Conservation (phyloP, 805 yeast genomes). For the Lachancea thermotolerans region DNA sequence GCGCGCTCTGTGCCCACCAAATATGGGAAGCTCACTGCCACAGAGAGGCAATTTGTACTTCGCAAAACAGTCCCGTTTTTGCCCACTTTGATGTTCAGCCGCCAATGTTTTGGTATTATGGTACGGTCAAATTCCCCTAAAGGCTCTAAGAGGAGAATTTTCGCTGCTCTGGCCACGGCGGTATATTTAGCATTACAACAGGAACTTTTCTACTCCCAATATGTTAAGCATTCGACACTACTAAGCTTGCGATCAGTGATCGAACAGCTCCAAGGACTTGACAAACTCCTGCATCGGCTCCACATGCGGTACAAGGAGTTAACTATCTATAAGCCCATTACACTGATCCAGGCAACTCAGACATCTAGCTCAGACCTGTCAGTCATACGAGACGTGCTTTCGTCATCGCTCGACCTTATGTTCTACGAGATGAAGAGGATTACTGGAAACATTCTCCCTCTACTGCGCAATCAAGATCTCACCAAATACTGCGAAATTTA, state of each 20-base stretch:
- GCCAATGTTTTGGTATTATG: slow-evolving; percentile 1
- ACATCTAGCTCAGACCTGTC: slow-evolving; percentile 10
- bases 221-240: slow-evolving; percentile 16
- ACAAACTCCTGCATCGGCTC: slow-evolving; percentile 23
- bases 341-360: slow-evolving; percentile 6
- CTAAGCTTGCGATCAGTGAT: slow-evolving; percentile 12
- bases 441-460: slow-evolving; percentile 23
- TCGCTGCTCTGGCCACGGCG: slow-evolving; percentile 12
- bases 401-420: slow-evolving; percentile 27
- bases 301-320: slow-evolving; percentile 28
- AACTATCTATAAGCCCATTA: slow-evolving; percentile 18
- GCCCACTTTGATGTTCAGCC: slow-evolving; percentile 5
- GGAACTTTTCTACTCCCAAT: slow-evolving; percentile 16
- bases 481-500: slow-evolving; percentile 40
- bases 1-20: slow-evolving; percentile 16
- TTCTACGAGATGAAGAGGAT: slow-evolving; percentile 24
- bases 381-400: slow-evolving; percentile 28
- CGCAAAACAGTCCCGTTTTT: slow-evolving; percentile 7
- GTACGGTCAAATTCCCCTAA: neutral
- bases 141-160: neutral
- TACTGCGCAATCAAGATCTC: slow-evolving; percentile 31
- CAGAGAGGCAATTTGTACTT: slow-evolving; percentile 4
- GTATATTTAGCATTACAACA: slow-evolving; percentile 22
- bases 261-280: slow-evolving; percentile 17
- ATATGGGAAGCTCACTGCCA: slow-evolving; percentile 14